These are phyloP conservation scores for Solanum pinnatisectum DNA, from an alignment of 257 asterid genomes.

Conservation along the genomic window DNA sequence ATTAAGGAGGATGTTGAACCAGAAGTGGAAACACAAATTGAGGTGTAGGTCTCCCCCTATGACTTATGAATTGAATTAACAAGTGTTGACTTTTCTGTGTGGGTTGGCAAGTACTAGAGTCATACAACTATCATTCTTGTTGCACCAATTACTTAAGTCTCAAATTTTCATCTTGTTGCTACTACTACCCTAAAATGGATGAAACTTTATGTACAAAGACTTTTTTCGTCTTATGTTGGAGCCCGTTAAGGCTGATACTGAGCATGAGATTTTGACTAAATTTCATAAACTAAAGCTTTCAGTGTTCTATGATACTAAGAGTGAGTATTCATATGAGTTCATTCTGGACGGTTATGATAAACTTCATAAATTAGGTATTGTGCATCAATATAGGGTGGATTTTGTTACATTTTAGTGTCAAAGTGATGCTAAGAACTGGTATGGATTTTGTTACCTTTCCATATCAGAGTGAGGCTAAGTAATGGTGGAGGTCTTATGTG, in stretches of 20 bases:
- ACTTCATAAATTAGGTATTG: too few relatives aligned
- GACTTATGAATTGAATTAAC: not conserved
- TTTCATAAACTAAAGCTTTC: too few relatives aligned
- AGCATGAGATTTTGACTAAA: not conserved
- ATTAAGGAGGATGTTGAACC: not conserved
- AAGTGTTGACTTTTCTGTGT: not conserved
- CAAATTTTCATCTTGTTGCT: not conserved
- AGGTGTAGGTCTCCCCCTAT: not conserved
- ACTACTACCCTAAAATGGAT: not conserved
- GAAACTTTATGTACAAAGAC: not conserved
- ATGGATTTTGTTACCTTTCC: not conserved
- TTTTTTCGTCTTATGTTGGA: not conserved
- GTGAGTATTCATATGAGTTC: not conserved
- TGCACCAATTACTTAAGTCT: not conserved
- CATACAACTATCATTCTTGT: not conserved
- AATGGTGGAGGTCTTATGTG: not conserved
- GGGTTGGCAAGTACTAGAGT: not conserved
- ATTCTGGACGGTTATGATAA: not conserved
- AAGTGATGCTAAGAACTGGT: too few relatives aligned
- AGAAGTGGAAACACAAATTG: not conserved
- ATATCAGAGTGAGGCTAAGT: not conserved
- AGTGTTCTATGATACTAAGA: not conserved
- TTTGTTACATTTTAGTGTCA: too few relatives aligned
- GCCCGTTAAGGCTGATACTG: too few relatives aligned
- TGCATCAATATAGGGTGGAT: not conserved